Evolutionary conservation across 2,329 filamentous ascomycete species (phyloP).

Genomic region (Coniochaeta pulveracea): DNA sequence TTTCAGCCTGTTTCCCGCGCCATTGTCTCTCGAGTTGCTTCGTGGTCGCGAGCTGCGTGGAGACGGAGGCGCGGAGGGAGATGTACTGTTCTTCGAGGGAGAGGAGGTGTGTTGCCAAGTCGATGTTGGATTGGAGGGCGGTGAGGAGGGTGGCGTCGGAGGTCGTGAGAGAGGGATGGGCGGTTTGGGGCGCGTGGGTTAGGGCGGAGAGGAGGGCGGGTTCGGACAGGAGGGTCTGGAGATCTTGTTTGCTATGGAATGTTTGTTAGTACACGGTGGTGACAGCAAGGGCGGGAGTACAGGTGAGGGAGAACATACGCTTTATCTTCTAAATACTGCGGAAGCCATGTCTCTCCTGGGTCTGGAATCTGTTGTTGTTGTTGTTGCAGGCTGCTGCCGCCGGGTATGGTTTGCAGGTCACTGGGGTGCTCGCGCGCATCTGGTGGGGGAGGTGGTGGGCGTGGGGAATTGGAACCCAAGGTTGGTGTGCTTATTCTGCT

Average conservation of each 20-base stretch:
- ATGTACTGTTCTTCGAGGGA: conserved; percentile 16
- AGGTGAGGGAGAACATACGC: conserved; percentile 43
- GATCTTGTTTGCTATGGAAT: conserved; percentile 58
- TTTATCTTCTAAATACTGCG: conserved; percentile 66
- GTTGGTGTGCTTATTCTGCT: conserved; percentile 57
- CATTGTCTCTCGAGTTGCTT: conserved; percentile 88
- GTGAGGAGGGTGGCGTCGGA: conserved; percentile 54
- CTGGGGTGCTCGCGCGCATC: conserved; percentile 17
- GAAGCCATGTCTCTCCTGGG: conserved; percentile 67
- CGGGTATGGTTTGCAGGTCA: conserved; percentile 11
- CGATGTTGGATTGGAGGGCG: conserved; percentile 60
- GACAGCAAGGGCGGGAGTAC: conserved; percentile 2
- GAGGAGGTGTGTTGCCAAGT: conserved; percentile 52
- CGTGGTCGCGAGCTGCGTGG: conserved; percentile 71
- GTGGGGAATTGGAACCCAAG: conserved; percentile 27
- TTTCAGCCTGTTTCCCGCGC: conserved; percentile 77
- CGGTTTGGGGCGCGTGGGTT: conserved; percentile 51
- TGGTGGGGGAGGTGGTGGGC: conserved; percentile 26
- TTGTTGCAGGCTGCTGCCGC: too few species aligned
- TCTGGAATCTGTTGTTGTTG: conserved; percentile 34
- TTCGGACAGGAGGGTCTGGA: conserved; percentile 56
- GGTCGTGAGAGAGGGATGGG: conserved; percentile 59
- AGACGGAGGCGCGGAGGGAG: conserved; percentile 49
- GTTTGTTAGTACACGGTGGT: background rate
- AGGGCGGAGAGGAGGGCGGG: conserved; percentile 63